Conservation (phyloP, 2,329 filamentous ascomycete genomes). For the Colletotrichum magnum region DNA sequence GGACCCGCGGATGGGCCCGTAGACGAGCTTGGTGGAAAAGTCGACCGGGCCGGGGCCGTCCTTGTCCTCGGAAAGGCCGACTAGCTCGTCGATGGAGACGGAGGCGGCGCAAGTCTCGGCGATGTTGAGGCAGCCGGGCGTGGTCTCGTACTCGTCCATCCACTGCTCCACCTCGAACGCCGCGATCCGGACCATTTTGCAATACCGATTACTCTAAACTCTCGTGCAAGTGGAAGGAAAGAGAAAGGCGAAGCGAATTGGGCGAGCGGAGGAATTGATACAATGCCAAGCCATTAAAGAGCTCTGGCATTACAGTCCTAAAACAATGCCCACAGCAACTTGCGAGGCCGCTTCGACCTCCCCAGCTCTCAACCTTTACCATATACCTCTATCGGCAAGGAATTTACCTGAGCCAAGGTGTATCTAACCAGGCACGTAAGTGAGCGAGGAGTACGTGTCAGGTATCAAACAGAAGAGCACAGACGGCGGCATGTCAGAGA, state of each 20-base stretch:
- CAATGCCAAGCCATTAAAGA: constrained; percentile 30
- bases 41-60: constrained; percentile 57
- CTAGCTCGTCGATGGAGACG: constrained; percentile 78
- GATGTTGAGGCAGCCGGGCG: constrained; percentile 75
- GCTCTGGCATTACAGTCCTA: constrained; percentile 8
- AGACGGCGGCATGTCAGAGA: constrained; percentile 11
- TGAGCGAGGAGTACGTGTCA: background rate
- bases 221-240: background rate
- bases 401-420: too few relatives aligned
- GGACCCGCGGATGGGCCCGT: constrained; percentile 81
- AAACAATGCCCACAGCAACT: constrained; percentile 21
- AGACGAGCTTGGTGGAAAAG: constrained; percentile 73
- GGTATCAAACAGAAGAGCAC: constrained; percentile 15
- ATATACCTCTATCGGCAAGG: too few relatives aligned
- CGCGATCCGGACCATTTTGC: constrained; percentile 50
- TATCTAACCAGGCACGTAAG: too few relatives aligned
- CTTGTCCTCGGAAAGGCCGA: constrained; percentile 70
- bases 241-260: background rate
- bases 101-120: constrained; percentile 85
- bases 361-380: background rate
- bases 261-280: constrained; percentile 21
- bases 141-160: constrained; percentile 74
- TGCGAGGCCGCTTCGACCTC: constrained; percentile 25
- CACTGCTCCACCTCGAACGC: constrained; percentile 80
- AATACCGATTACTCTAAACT: background rate